Base-by-base conservation (phyloP, 2,329 filamentous ascomycete species). In the Zymoseptoria tritici region DNA sequence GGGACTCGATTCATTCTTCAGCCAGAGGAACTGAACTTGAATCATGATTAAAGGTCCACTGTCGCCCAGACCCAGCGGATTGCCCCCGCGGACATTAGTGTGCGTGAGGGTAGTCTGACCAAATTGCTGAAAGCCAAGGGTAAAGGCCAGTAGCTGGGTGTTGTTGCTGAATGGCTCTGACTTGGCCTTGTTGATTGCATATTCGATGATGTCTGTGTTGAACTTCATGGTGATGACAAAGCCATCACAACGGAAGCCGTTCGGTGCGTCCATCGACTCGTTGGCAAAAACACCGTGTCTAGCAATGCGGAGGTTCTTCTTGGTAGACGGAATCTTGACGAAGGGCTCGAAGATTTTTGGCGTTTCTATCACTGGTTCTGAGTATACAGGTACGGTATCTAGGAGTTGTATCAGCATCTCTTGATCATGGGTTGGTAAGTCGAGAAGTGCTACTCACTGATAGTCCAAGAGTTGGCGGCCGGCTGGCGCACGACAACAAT, bases 221-320 rank as follows among this genome's bases (percentile, higher is more conserved):
- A 58, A 49, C 29, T 58, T 58, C 57, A 58, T 58, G 13, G 57
- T 58, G 22, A 58, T 58, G 57, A 49, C 57, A 36, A 51, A 58
- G 26, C 54, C 51, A 4, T 42, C 51, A 3, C 19, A 36, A 19
- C 26, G 53, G 7, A n/a, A 26, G 21, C 56, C 50, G 36, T 58
- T 58, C 13, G 36, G 36, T 16, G 36, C 36, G 16, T 46, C 16
- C 13, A 46, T 4, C 6, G 36, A 46, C 36, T 46, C 36, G 36
- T 46, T 46, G 11, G 36, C 36, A 16, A 46, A n/a, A 1, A 46
- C 36, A 4, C 36, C 36, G 16, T 46, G 36, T 6, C 2, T 46
- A 52, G 57, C 9, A 16, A 58, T 50, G 9, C 57, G 57, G 57
- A 58, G 49, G 50, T 58, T 54, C 13, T 52, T 54, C 21, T 49